Evolutionary conservation across 2,329 filamentous ascomycete species (phyloP), one percentile per base, ranked within the genome.

Genomic region (Hypoxylon sp.): DNA sequence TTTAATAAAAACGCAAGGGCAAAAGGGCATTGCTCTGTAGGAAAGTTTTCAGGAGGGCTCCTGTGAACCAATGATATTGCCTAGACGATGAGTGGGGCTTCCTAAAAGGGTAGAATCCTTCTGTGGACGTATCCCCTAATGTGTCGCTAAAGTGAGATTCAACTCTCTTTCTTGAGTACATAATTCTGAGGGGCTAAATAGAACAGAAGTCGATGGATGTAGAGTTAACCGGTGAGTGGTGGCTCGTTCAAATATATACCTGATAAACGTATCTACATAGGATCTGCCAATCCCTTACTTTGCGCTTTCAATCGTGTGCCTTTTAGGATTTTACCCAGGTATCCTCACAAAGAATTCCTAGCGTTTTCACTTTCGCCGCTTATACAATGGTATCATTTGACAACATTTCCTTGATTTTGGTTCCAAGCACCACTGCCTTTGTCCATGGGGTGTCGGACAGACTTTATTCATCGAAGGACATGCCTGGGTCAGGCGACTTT

Each of bases 61-160:
- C 5, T 2, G 4, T 28, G 7, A 45, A 32, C 52, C 38, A 56
- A 56, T 56, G 23, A 45, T 32, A 34, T 45, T 45, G 25, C 38
- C 13, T 21, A 10, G 11, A 55, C 17, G 2, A 11, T 25, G 13
- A n/a, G 51, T 6, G 17, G 23, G 14, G 6, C 17, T 45, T 30
- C 52, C 52, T 21, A 56, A 56, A 56, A 56, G 36, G 38, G 52
- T 21, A 53, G 51, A 53, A 32, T 6, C 2, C 10, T 10, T 38
- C 17, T 13, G n/a, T 11, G 23, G 5, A 23, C 23, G 23, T 23
- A 23, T 23, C 23, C 23, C 23, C 23, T 23, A 5, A 23, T 23
- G 23, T 2, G 23, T 23, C 23, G 23, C 23, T 23, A 23, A 23
- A 23, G n/a, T n/a, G 14, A n/a, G 14, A 9, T 49, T 28, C 38